Percentiles rank a stretch among this genome's conserved stretches.
phyloP scores from a whole-genome alignment of 176 grass and related monocot species.

The Hyparrhenia diplandra region DNA sequence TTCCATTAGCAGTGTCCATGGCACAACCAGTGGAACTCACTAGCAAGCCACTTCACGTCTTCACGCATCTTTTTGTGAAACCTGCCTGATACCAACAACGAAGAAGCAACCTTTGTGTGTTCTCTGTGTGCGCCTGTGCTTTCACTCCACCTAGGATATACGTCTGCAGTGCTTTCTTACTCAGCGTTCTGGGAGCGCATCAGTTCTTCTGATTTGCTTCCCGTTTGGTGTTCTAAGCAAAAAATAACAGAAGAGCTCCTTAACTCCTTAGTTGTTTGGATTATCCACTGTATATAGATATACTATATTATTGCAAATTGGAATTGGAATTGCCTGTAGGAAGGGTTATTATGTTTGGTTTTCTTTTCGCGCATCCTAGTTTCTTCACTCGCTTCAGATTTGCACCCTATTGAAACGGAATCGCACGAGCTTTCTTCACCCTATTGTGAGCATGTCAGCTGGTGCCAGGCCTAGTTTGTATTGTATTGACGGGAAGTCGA shows the following conservation, averaged over 20 bases:
- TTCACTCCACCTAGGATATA: conserved; percentile 13
- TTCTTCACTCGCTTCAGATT: background rate
- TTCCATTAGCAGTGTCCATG: conserved; percentile 41
- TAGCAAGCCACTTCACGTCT: background rate
- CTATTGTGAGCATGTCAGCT: background rate
- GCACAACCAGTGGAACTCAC: conserved; percentile 37
- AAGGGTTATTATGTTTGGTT: conserved; percentile 20
- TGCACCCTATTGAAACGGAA: background rate
- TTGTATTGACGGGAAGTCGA: background rate
- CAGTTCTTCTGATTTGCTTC: conserved; percentile 20
- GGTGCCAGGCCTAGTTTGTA: background rate
- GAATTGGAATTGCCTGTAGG: conserved; percentile 14
- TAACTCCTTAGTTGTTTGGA: conserved; percentile 30
- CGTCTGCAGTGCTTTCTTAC: conserved; percentile 9
- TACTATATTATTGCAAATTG: conserved; percentile 31
- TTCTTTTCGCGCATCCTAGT: background rate
- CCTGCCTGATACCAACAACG: background rate
- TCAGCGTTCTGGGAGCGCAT: background rate
- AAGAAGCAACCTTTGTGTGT: conserved; percentile 15
- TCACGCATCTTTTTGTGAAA: background rate
- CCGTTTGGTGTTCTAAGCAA: conserved; percentile 23
- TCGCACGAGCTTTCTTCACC: background rate
- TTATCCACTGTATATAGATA: conserved; percentile 20
- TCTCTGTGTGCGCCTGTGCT: background rate
- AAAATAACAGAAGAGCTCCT: conserved; percentile 20